Base-by-base conservation (phyloP, 345 rosid species). In the Citrus unshiu region DNA sequence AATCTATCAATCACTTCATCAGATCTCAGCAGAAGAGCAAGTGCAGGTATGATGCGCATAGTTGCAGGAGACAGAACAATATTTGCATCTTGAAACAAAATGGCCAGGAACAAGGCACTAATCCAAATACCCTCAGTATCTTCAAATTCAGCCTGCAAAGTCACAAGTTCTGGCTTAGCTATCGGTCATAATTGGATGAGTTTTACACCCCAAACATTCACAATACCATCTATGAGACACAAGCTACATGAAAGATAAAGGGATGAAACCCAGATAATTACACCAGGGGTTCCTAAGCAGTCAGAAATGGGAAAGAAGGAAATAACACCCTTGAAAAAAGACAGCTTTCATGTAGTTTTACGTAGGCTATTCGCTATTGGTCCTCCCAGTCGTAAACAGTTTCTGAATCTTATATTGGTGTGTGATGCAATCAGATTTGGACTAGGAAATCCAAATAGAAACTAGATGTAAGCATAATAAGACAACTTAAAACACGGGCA, bases 111-210 rank as follows among this genome's bases (percentile, higher is more conserved):
- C 85, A 95, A 83, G 57, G 94, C 88, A 61, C 85, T 89, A 71
- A 91, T 87, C 98, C 98, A 92, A 83, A 95, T 86, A 75, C 92
- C 93, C 74, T 90, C 93, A 2, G 85, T 83, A 77, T 90, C 97
- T 87, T 85, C 92, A 62, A 80, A 85, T 76, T 88, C 97, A 58
- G 89, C 90, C 97, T 92, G 92, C 56, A 72, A 74, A 77, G 30
- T 22, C 65, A 61, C 29, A 27, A 9, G 64, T 49, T 54, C 61
- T 60, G 22, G 73, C 68, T 81, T 7, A 76, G 81, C 66, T 19
- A 76, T 40, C 68, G 66, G 60, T 39, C 30, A 78, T 74, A 27
- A 67, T 16, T 39, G 30, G 59, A 35, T 30, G 57, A 66, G 34
- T 25, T 43, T 73, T 57, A 57, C 6, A 34, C 22, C 34, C 24